Base-by-base conservation (phyloP, 2,329 filamentous ascomycete species). In the Rhinocladiella similis region DNA sequence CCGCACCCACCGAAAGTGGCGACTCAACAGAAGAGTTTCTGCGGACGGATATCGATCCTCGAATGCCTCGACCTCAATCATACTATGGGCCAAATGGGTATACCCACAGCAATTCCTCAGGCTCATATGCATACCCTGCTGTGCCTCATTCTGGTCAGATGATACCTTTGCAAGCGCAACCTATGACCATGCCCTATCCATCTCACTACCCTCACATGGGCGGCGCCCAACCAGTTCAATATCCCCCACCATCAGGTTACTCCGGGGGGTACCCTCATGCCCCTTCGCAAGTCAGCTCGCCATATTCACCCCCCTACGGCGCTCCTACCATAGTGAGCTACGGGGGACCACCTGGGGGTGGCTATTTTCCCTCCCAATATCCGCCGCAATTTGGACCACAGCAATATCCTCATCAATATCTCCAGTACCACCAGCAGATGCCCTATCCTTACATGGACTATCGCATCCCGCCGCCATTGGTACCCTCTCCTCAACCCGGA, bases 1-100 rank as follows among this genome's bases (percentile, higher is more conserved):
- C 50, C 35, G 57, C 60, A 22, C 60, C 57, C 62, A 77, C 83
- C 53, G 82, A 83, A 76, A 88, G 81, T 70, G 78, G 82, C 76
- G 87, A 88, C 69, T 81, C 81, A 35, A 78, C 78, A 18, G 84
- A 89, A 20, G 84, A 89, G n/a, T 86, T 81, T 68, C 72, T 75
- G 60, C 52, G 56, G 46, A 54, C 47, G 25, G 62, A 60, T 39
- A 49, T 57, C 29, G 48, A 52, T 29, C 53, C 52, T 39, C 56
- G 54, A 27, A 65, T 65, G 63, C 57, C 61, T 51, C 61, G 65
- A 22, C 57, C 63, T 50, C 60, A 64, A 56, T 61, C 57, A 29
- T 61, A 65, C 36, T 64, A 64, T 51, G 63, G 53, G 49, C 68
- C 62, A 42, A 56, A 58, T 42, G 65, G 68, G n/a, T 77, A 77